Evolutionary conservation across 1,284 basidiomycete species (phyloP).

Genomic region (Flammula alnicola): DNA sequence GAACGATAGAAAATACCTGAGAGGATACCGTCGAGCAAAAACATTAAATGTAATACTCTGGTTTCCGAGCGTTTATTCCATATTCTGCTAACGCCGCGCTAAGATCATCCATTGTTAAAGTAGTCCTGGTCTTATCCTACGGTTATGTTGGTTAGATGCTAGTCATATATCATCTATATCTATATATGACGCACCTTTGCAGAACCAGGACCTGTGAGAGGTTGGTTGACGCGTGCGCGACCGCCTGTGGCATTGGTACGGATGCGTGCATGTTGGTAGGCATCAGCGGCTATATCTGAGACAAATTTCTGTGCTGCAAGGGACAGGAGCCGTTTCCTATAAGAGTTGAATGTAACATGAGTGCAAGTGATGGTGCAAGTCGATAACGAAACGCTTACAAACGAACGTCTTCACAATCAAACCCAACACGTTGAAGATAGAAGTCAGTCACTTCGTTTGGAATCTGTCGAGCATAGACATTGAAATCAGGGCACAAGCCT

Average conservation of each 20-base stretch:
- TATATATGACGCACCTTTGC: slow-evolving; percentile 63
- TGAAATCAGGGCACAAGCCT: slow-evolving; percentile 2
- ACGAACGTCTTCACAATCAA: slow-evolving; percentile 93
- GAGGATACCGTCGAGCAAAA: too few relatives aligned
- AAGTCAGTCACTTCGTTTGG: slow-evolving; percentile 99
- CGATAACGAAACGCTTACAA: slow-evolving; percentile 53
- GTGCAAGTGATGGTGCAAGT: neutral
- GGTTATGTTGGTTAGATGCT: neutral
- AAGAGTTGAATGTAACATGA: slow-evolving; percentile 8
- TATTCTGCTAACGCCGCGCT: slow-evolving; percentile 93
- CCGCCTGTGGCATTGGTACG: slow-evolving; percentile 81
- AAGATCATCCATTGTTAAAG: slow-evolving; percentile 97
- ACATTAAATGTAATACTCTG: slow-evolving; percentile 86
- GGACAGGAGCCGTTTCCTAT: slow-evolving; percentile 90
- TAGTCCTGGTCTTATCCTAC: slow-evolving; percentile 93
- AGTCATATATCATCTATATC: neutral
- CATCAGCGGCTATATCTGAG: slow-evolving; percentile 95
- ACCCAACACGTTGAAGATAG: slow-evolving; percentile 95
- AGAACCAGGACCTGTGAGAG: slow-evolving; percentile 57
- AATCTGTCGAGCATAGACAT: slow-evolving; percentile 78
- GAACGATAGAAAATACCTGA: too few relatives aligned
- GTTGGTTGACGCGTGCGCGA: slow-evolving; percentile 62
- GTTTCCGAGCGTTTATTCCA: slow-evolving; percentile 92
- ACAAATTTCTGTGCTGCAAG: slow-evolving; percentile 98
- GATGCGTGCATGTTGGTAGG: slow-evolving; percentile 97